phyloP scores from a whole-genome alignment of 139 green algal species.

The Micromonas commoda region DNA sequence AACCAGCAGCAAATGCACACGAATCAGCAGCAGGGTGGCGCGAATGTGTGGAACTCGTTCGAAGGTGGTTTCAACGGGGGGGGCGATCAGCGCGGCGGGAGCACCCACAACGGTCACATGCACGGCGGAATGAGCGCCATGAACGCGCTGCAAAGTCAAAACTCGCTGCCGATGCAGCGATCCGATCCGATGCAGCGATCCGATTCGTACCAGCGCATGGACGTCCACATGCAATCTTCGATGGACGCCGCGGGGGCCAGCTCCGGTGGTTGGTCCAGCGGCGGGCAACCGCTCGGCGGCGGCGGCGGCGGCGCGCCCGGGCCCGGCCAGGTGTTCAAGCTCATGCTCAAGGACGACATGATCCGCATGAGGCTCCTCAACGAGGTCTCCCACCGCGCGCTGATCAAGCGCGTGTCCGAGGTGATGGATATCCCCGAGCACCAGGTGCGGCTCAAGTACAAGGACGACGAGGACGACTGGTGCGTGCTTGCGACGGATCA shows the following conservation, averaged over 20 bases:
- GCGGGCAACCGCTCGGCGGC: not conserved
- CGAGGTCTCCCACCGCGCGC: not conserved
- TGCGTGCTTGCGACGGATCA: not conserved
- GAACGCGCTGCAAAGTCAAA: no score
- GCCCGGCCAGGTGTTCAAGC: not conserved
- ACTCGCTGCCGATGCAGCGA: no score
- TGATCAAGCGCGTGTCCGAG: not conserved
- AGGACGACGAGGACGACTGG: conserved; percentile 19
- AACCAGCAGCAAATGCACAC: no score
- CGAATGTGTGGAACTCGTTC: no score
- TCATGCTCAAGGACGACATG: not conserved
- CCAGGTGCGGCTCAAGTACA: not conserved
- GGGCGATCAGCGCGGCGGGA: not conserved
- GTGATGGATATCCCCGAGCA: not conserved
- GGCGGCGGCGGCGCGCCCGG: not conserved
- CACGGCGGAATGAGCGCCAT: no score
- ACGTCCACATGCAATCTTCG: no score
- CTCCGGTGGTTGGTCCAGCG: no score
- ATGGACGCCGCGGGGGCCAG: no score
- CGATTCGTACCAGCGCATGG: no score
- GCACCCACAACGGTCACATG: no score
- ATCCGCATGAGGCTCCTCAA: conserved; percentile 1
- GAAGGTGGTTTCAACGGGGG: not conserved
- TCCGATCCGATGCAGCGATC: no score
- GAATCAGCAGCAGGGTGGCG: no score